phyloP scores from a whole-genome alignment of 2,329 filamentous ascomycete species.

The Zymoseptoria passerinii region DNA sequence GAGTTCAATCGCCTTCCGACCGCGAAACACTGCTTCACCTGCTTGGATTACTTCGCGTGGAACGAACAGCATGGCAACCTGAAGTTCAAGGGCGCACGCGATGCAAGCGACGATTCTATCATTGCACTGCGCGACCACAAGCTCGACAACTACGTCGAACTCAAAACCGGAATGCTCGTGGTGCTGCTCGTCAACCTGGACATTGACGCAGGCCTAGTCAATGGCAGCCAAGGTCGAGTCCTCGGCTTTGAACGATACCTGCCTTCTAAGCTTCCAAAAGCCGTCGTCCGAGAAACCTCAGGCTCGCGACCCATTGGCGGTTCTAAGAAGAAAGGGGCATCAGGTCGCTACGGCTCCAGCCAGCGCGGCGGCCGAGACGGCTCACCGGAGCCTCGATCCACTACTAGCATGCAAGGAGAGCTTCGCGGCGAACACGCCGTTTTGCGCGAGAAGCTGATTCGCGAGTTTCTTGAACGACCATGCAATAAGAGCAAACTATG shows the following conservation, averaged over 20 bases:
- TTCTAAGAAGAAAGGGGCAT: background rate
- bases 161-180: conserved; percentile 47
- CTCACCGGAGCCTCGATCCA: conserved; percentile 8
- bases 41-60: conserved; percentile 35
- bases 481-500: conserved; percentile 13
- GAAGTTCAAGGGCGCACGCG: conserved; percentile 8
- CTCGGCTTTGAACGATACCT: conserved; percentile 28
- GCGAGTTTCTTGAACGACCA: conserved; percentile 7
- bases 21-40: conserved; percentile 21
- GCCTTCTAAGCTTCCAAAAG: conserved; percentile 13
- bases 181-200: conserved; percentile 46
- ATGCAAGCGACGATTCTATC: conserved; percentile 20
- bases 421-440: conserved; percentile 12
- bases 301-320: background rate
- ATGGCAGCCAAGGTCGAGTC: conserved; percentile 42
- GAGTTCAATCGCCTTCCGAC: conserved; percentile 8
- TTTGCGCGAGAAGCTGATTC: conserved; percentile 7
- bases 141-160: conserved; percentile 36
- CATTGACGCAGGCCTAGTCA: conserved; percentile 35
- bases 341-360: background rate
- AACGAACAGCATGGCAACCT: conserved; percentile 11
- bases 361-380: conserved; percentile 3
- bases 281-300: conserved; percentile 2
- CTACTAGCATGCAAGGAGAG: conserved; percentile 6
- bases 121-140: conserved; percentile 33